Evolutionary conservation across 106 monocot species (phyloP).

Genomic region (Dioscorea alata): DNA sequence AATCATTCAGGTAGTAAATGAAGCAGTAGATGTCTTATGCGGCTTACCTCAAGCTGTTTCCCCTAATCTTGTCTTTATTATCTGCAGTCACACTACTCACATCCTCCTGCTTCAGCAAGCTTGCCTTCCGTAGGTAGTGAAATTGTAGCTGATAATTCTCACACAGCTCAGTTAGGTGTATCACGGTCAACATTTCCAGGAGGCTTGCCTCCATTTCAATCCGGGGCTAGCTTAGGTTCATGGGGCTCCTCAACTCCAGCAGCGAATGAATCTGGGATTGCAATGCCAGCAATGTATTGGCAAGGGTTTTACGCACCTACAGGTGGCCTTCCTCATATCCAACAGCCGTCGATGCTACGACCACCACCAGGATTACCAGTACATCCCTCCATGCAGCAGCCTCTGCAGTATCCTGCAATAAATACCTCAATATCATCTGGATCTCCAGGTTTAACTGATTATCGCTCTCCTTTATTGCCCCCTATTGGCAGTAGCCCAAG

Average conservation of each 20-base stretch:
- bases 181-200: slow-evolving; percentile 15
- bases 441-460: slow-evolving; percentile 24
- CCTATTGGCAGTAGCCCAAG: slow-evolving; percentile 18
- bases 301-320: slow-evolving; percentile 70
- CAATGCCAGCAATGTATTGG: slow-evolving; percentile 67
- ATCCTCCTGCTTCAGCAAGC: slow-evolving; percentile 33
- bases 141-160: slow-evolving; percentile 44
- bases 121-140: slow-evolving; percentile 39
- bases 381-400: slow-evolving; percentile 40
- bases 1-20: slow-evolving; percentile 64
- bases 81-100: slow-evolving; percentile 82
- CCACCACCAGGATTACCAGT: slow-evolving; percentile 51
- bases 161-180: slow-evolving; percentile 37
- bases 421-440: slow-evolving; percentile 35
- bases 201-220: slow-evolving; percentile 68
- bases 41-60: background rate
- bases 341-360: slow-evolving; percentile 45
- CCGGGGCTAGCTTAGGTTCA: slow-evolving; percentile 48
- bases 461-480: slow-evolving; percentile 28
- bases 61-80: background rate
- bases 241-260: slow-evolving; percentile 49
- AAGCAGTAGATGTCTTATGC: background rate
- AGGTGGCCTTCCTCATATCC: slow-evolving; percentile 50
- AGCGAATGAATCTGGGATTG: slow-evolving; percentile 50
- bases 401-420: slow-evolving; percentile 48